Evolutionary conservation across 2,329 filamentous ascomycete genomes (phyloP), one percentile per base, ranked within the genome.

Genomic region (Fusarium illudens): DNA sequence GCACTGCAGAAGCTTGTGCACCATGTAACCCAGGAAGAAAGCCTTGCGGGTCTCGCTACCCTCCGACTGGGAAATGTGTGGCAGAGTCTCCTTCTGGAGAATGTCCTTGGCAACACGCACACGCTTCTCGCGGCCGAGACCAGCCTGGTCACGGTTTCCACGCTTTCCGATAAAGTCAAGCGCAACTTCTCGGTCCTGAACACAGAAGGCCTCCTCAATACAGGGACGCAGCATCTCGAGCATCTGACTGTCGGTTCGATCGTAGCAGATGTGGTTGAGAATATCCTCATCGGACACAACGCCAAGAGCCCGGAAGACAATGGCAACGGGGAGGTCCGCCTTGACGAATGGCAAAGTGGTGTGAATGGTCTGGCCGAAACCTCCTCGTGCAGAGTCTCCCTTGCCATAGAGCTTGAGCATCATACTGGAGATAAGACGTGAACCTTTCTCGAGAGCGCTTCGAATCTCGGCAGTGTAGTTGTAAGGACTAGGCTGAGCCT

Each of bases 11-110:
- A 99, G 87, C 77, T 96, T 92, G 80, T 99, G 95, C 48, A 98
- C 93, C 95, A 99, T 99, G 81, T 99, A 99, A 20, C 96, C 96
- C 50, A 99, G 84, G 86, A 98, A 99, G 81, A 97, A 99, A 3
- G 96, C 96, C 78, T 99, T 99, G 62, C 93, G 86, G 2, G 95
- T 98, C 78, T 98, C 95, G 72, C 93, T 96, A 27, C 96, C 96
- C 79, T 97, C 94, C 64, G 88, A 90, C 78, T 99, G 96, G 1
- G 95, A 97, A 65, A 99, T 98, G 76, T 99, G 96, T 22, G 96
- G 96, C 48, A 99, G 82, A 70, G 97, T 92, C 79, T 99, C 96
- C 82, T 97, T 98, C 79, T 97, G 94, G 79, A 99, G 89, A 71
- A 99, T 94, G 72, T 98, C 96, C 75, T 92, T 89, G 4, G 96